These are phyloP conservation scores for Perkinsela sp. DNA, from an alignment of 208 protist species.

Conservation along the genomic window DNA sequence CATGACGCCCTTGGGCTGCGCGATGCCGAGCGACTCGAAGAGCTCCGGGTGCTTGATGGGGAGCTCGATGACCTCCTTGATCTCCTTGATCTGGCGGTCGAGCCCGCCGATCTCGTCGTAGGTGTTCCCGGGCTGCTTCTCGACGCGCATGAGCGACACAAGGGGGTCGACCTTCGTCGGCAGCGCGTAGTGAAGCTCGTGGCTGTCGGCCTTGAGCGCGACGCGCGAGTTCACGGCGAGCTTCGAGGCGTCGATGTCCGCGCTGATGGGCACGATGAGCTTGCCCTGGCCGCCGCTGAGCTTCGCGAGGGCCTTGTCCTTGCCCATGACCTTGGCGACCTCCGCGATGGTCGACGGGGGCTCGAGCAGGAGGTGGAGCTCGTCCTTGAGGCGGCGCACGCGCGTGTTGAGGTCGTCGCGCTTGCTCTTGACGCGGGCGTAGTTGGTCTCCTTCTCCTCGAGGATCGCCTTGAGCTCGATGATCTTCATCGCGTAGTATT, in stretches of 20 bases:
- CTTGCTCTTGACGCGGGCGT: slow-evolving; percentile 42
- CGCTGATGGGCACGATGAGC: slow-evolving; percentile 92
- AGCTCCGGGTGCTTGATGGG: slow-evolving; percentile 98
- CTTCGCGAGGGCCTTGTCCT: slow-evolving; percentile 92
- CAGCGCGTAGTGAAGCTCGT: slow-evolving; percentile 87
- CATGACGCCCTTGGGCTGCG: slow-evolving; percentile 95
- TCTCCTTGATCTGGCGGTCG: slow-evolving; percentile 94
- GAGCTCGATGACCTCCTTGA: slow-evolving; percentile 89
- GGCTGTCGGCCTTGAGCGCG: slow-evolving; percentile 82
- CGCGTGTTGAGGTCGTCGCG: slow-evolving; percentile 60
- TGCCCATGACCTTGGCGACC: slow-evolving; percentile 94
- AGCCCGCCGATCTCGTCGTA: slow-evolving; percentile 99
- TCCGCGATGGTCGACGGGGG: slow-evolving; percentile 90
- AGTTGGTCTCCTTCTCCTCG: slow-evolving; percentile 49
- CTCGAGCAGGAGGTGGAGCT: slow-evolving; percentile 88
- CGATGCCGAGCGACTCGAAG: slow-evolving; percentile 97
- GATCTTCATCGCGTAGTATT: slow-evolving; percentile 65
- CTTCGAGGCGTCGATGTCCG: slow-evolving; percentile 67
- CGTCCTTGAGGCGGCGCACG: slow-evolving; percentile 90
- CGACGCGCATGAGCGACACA: slow-evolving; percentile 96
- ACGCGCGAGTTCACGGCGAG: slow-evolving; percentile 82
- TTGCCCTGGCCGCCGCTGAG: slow-evolving; percentile 74
- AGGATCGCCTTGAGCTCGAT: slow-evolving; percentile 51
- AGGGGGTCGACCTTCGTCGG: slow-evolving; percentile 94
- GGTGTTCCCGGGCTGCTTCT: slow-evolving; percentile 98